Base-by-base conservation (phyloP, 2,329 filamentous ascomycete species). In the Botrytis squamosa region DNA sequence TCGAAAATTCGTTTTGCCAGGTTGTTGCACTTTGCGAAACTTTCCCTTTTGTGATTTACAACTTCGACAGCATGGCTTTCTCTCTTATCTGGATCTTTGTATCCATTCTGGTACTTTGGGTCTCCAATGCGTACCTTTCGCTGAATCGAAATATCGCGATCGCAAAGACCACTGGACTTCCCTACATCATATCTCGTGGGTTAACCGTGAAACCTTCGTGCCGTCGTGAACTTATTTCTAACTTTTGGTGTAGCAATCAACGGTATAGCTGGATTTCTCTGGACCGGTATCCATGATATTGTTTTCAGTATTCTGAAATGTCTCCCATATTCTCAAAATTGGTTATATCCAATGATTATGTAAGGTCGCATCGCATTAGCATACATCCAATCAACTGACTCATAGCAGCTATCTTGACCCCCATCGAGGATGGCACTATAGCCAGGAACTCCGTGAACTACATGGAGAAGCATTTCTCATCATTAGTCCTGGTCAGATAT, bases 261-360 rank as follows among this genome's bases (percentile, higher is more conserved):
- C 38, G 60, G 60, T 6, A 40, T 63, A 38, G 38, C 60, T 9
- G 60, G 38, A 29, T 63, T n/a, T n/a, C 25, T 63, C 14, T 63
- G 60, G 60, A 42, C 60, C 7, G 60, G 60, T n/a, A 42, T 42
- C 2, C 60, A 63, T 40, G 60, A 63, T 42, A 25, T 63, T 9
- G 60, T 63, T 12, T 63, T 63, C 12, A n/a, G 16, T 42, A 16
- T 63, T 29, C 59, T 63, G 14, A 40, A 63, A 63, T n/a, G 38
- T 42, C 60, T 63, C 18, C 60, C 60, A 42, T 63, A 63, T 63
- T 63, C 38, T n/a, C 60, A 63, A 63, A n/a, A 63, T 29, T 63
- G 38, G 60, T 5, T 42, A 9, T 63, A 63, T 63, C 60, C 60
- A n/a, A 63, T 16, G 60, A 63, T 63, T 20, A 63, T 63, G 60